These are phyloP conservation scores for Brassica incana DNA, from an alignment of 345 rosid species.

Conservation along the genomic window DNA sequence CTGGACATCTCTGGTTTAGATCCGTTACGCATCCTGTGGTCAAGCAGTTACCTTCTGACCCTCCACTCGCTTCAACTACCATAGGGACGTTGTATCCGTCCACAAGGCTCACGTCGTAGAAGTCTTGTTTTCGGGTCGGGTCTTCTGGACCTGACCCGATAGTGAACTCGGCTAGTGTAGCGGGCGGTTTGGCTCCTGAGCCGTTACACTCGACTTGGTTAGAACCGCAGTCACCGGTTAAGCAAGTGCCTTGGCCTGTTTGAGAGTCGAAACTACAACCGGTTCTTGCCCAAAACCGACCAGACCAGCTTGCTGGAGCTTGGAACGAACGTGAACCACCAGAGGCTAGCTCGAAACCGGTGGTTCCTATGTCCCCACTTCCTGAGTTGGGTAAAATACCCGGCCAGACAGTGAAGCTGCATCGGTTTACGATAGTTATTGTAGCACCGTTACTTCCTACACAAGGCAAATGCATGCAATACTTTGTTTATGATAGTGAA, in stretches of 20 bases:
- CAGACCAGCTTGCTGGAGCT: slow-evolving; percentile 68
- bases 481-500: neutral
- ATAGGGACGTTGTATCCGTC: slow-evolving; percentile 41
- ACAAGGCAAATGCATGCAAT: slow-evolving; percentile 28
- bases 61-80: slow-evolving; percentile 56
- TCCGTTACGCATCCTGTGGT: slow-evolving; percentile 64
- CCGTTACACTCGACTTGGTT: slow-evolving; percentile 65
- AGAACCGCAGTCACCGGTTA: slow-evolving; percentile 72
- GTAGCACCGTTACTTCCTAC: slow-evolving; percentile 57
- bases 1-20: slow-evolving; percentile 61
- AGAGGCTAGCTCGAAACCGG: slow-evolving; percentile 56
- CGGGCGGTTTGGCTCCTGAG: slow-evolving; percentile 58
- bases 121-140: slow-evolving; percentile 53
- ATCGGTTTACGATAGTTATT: slow-evolving; percentile 55
- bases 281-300: slow-evolving; percentile 74
- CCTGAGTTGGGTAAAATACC: slow-evolving; percentile 56
- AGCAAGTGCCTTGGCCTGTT: slow-evolving; percentile 55
- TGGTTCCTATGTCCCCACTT: slow-evolving; percentile 44
- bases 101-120: slow-evolving; percentile 35
- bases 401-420: slow-evolving; percentile 70
- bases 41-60: slow-evolving; percentile 51
- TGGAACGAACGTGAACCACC: slow-evolving; percentile 51
- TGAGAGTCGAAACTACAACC: slow-evolving; percentile 51
- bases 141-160: slow-evolving; percentile 57
- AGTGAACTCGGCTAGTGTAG: slow-evolving; percentile 68